A percentile compares a stretch with the other conserved stretches of the same genome.
These are phyloP conservation scores for Juglanconis juglandina DNA, from an alignment of 2,329 filamentous ascomycete species.

Conservation along the genomic window DNA sequence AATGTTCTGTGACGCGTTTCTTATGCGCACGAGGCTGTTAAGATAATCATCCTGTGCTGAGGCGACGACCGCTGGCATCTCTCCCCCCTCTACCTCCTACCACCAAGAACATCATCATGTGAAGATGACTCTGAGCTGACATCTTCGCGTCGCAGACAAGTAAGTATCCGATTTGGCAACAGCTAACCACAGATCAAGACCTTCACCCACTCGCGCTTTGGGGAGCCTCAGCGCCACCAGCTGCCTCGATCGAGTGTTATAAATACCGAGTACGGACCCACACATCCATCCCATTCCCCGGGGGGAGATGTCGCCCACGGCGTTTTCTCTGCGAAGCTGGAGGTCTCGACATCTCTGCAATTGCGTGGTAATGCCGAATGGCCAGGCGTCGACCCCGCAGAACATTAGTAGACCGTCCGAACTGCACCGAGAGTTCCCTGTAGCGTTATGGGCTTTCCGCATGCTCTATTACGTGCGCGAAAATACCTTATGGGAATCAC, in stretches of 20 bases:
- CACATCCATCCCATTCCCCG: neutral
- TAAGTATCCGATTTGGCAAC: neutral
- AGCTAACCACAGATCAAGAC: neutral
- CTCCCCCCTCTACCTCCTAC: too few relatives aligned
- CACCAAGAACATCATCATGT: too few relatives aligned
- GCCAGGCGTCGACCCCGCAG: neutral
- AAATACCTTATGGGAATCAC: conserved; percentile 1
- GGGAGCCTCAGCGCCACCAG: neutral
- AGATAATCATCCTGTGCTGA: too few relatives aligned
- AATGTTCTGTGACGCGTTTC: neutral
- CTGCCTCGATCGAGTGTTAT: neutral
- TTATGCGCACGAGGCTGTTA: neutral
- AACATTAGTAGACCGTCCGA: neutral
- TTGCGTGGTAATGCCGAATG: neutral
- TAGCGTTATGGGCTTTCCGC: neutral
- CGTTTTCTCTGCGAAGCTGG: neutral
- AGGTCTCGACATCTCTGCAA: neutral
- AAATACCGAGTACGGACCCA: neutral
- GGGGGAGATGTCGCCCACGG: neutral
- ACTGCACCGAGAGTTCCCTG: conserved; percentile 1
- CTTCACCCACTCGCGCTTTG: neutral
- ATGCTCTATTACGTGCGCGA: neutral
- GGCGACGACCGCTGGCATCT: too few relatives aligned
- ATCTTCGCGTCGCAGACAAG: neutral
- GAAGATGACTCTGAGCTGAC: too few relatives aligned